Evolutionary conservation across 2,329 filamentous ascomycete genomes (phyloP).

Genomic region (Pseudodiploospora longispora): DNA sequence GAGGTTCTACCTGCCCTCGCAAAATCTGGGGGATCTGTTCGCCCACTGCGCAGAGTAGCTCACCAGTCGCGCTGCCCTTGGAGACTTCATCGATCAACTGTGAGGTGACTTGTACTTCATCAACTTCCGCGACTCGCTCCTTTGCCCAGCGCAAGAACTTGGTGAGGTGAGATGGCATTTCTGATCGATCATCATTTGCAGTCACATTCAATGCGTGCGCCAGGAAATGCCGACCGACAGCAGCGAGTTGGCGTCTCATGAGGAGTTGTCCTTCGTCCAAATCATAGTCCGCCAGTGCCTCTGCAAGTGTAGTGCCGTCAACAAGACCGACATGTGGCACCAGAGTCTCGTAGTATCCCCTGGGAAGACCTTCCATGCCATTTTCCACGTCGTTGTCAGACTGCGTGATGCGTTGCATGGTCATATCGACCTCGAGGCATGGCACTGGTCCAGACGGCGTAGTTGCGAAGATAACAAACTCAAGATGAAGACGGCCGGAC

Average conservation of each 20-base stretch:
- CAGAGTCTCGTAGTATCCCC: background rate
- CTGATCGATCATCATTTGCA: background rate
- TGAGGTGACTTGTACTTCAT: background rate
- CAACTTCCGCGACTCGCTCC: background rate
- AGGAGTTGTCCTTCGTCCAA: background rate
- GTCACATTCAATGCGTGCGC: background rate
- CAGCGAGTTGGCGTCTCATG: background rate
- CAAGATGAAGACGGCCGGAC: background rate
- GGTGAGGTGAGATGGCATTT: background rate
- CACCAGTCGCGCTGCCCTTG: conserved; percentile 12
- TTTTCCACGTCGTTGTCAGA: background rate
- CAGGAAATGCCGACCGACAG: background rate
- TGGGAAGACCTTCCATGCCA: background rate
- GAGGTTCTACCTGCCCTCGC: conserved; percentile 14
- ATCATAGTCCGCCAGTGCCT: background rate
- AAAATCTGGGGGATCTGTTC: conserved; percentile 15
- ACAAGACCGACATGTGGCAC: background rate
- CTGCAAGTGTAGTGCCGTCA: background rate
- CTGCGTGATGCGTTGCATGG: background rate
- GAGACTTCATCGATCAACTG: conserved; percentile 8
- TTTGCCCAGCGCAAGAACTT: conserved; percentile 1
- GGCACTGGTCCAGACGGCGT: background rate
- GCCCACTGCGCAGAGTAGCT: conserved; percentile 17
- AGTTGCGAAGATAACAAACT: background rate
- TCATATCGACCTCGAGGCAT: background rate